Evolutionary conservation across 495 filamentous ascomycete genomes (phyloP), one percentile per base, ranked within the genome.

Genomic region (Tuber calosporum): DNA sequence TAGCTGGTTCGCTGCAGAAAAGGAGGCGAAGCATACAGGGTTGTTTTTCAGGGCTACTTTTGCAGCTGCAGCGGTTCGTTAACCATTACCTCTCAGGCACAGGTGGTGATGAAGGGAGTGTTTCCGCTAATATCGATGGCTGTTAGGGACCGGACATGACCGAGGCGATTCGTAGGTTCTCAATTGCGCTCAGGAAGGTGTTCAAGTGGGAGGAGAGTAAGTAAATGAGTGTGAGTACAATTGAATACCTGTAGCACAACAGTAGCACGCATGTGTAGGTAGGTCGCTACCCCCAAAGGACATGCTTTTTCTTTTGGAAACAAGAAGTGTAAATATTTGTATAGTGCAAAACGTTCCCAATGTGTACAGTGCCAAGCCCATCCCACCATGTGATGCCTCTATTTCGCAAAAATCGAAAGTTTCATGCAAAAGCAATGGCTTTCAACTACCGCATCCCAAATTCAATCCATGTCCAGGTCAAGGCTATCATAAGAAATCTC

Each of bases 31-130:
- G 43, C 85, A 82, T 20, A 82, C 74, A 22, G 85, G 85, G 1
- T 81, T 94, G 82, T 97, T 93, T 85, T 94, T 97, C 86, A 88
- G 95, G 58, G 89, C 91, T 8, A 99, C 94, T 4, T 97, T 90
- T 83, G 93, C 93, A 2, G 90, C 94, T 37, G 93, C 92, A 22
- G 87, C 88, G 62, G 85, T 85, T 3, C 7, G 73, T 73, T 66
- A 30, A 30, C 22, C 36, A 70, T 67, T 41, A 30, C 1, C 42
- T 58, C 48, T 66, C 62, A 43, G 26, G 30, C 42, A 66, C 40
- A n/a, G 26, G 42, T 45, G 22, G 26, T 43, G 4, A 26, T 15
- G 4, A 3, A 4, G n/a, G 26, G 13, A 17, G 13, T 62, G 26
- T 62, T 26, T 39, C 37, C 68, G 36, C 70, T 72, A 39, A 71